Base-by-base conservation (phyloP, 2,329 filamentous ascomycete genomes). In the Gaeumannomyces tritici region DNA sequence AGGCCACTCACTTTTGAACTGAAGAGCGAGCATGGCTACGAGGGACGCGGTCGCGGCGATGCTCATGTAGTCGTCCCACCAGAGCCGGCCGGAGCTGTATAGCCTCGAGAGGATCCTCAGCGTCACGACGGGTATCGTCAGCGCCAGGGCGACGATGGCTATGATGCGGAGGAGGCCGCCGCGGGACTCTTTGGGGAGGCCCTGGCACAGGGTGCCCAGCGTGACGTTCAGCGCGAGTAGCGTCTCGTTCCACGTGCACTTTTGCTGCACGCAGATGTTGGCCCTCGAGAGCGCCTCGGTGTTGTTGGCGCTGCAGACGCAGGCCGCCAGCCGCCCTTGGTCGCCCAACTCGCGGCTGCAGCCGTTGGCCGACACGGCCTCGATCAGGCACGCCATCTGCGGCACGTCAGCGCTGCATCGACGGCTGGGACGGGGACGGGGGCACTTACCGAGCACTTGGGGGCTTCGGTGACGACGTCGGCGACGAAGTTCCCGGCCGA, bases 21-120 rank as follows among this genome's bases (percentile, higher is more conserved):
- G 42, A 24, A 51, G 42, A 2, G 42, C 21, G 42, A 51, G 42
- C 42, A 51, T 51, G 42, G 42, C 21, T 7, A 51, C 24, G 42
- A 51, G 42, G 42, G 47, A 15, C 28, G 15, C 31, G 3, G 59
- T 54, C 24, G 59, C 59, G n/a, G 51, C 4, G 28, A 60, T 27
- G 27, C 59, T 54, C 5, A 42, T 60, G 33, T 60, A 60, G 29
- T 60, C 59, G 27, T 60, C 59, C 42, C 59, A 60, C 42, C 42
- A 60, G 26, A 60, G 59, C 27, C 33, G 42, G 8, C 59, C 59
- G 9, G 59, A 60, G 18, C 59, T 55, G 18, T 60, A 60, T 4
- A 60, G 42, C 18, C 59, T 60, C 26, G 59, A 60, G 18, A 60
- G 28, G 27, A 60, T 60, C 42, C 59, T n/a, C 18, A 60, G 3